Conservation (phyloP, 2,329 filamentous ascomycete species). For the Mycosphaerella sp. region DNA sequence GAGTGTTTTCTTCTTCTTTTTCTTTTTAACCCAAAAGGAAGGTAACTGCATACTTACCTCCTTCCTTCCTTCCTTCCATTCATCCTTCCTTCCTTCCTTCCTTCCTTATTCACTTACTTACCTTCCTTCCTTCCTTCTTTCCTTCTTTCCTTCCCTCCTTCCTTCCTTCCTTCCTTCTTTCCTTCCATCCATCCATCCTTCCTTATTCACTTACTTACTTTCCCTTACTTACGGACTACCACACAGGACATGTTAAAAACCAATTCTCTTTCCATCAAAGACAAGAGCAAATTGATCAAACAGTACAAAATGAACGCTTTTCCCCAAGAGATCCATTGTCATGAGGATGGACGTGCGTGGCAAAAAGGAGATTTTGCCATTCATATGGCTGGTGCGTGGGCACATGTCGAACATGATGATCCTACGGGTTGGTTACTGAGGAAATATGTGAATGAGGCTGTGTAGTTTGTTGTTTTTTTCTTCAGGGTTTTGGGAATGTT, state of each 20-base stretch:
- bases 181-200: too few species aligned
- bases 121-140: too few species aligned
- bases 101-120: too few species aligned
- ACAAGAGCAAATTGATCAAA: slow-evolving; percentile 25
- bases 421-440: slow-evolving; percentile 37
- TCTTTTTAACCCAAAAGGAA: too few species aligned
- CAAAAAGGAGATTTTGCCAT: slow-evolving; percentile 23
- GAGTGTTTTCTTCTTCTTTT: too few species aligned
- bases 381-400: slow-evolving; percentile 39
- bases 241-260: slow-evolving; percentile 30
- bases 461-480: background rate
- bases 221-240: slow-evolving; percentile 19
- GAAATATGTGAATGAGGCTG: slow-evolving; percentile 27
- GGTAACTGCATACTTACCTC: too few species aligned
- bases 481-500: too few species aligned
- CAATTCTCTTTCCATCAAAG: slow-evolving; percentile 2
- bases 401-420: slow-evolving; percentile 34
- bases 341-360: slow-evolving; percentile 10
- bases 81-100: too few species aligned
- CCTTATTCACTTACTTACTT: too few species aligned
- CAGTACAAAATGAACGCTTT: slow-evolving; percentile 38
- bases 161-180: too few species aligned
- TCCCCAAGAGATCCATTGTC: slow-evolving; percentile 21
- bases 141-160: too few species aligned
- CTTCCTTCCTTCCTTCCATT: too few species aligned